These are phyloP conservation scores for Carex parvula DNA, from an alignment of 176 grass and related monocot species.

Conservation along the genomic window DNA sequence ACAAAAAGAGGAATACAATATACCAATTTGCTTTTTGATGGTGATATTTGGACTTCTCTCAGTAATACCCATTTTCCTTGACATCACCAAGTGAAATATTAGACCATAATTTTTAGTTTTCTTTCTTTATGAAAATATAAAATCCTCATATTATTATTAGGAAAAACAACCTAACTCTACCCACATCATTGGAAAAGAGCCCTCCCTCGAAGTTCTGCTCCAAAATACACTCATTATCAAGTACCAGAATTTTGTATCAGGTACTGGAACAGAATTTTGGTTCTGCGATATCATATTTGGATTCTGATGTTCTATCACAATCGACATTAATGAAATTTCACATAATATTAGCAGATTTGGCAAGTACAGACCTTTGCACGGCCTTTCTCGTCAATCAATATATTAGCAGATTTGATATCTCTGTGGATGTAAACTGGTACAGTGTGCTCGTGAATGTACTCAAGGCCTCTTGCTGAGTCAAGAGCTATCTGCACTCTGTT, in stretches of 20 bases:
- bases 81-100: not conserved
- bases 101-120: not conserved
- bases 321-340: not conserved
- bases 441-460: slow-evolving; percentile 98
- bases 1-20: not conserved
- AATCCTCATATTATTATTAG: not conserved
- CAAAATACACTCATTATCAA: not conserved
- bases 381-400: slow-evolving; percentile 89
- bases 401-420: slow-evolving; percentile 97
- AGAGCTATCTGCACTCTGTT: slow-evolving; percentile 85
- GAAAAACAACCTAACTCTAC: not conserved
- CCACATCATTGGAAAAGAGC: not conserved
- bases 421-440: slow-evolving; percentile 95
- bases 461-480: slow-evolving; percentile 89
- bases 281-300: not conserved
- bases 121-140: not conserved
- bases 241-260: not conserved
- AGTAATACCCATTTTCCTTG: not conserved
- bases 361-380: slow-evolving; percentile 56
- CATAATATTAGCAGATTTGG: not conserved
- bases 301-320: not conserved
- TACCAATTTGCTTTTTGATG: not conserved
- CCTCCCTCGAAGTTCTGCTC: not conserved
- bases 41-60: not conserved
- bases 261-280: not conserved